These are phyloP conservation scores for Tagetes patula DNA, from an alignment of 129 eudicot genomes.

Conservation along the genomic window DNA sequence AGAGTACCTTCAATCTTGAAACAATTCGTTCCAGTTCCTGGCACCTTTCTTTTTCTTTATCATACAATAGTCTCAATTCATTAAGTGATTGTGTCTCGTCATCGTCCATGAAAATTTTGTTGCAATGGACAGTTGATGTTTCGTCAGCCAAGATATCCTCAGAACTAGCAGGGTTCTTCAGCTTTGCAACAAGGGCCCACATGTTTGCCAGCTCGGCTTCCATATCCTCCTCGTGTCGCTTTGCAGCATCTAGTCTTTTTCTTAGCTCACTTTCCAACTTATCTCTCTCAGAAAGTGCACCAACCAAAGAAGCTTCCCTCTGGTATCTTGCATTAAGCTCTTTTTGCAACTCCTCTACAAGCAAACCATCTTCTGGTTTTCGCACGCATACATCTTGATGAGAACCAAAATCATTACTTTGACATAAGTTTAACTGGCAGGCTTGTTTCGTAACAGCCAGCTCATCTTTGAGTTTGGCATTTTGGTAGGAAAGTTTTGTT, in stretches of 20 bases:
- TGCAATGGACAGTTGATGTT: constrained; percentile 24
- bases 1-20: constrained; percentile 54
- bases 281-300: constrained; percentile 77
- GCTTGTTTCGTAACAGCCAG: constrained; percentile 12
- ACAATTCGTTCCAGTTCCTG: constrained; percentile 47
- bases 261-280: constrained; percentile 61
- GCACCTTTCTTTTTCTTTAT: constrained; percentile 19
- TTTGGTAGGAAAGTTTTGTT: constrained; percentile 49
- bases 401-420: constrained; percentile 24
- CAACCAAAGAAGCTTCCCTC: constrained; percentile 75
- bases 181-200: constrained; percentile 67
- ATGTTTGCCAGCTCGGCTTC: constrained; percentile 74
- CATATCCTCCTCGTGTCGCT: constrained; percentile 60
- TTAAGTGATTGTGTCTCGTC: constrained; percentile 19
- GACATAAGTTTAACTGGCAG: constrained; percentile 33
- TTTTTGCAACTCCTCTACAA: constrained; percentile 52
- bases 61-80: constrained; percentile 16
- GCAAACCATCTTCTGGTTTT: constrained; percentile 44
- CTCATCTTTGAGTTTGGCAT: constrained; percentile 14
- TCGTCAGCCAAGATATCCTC: constrained; percentile 25
- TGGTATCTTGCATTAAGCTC: constrained; percentile 67
- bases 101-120: neutral
- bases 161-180: constrained; percentile 38
- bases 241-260: constrained; percentile 61
- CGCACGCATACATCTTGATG: constrained; percentile 25